Evolutionary conservation across 805 yeast species (phyloP).

Genomic region (Pachysolen tannophilus): DNA sequence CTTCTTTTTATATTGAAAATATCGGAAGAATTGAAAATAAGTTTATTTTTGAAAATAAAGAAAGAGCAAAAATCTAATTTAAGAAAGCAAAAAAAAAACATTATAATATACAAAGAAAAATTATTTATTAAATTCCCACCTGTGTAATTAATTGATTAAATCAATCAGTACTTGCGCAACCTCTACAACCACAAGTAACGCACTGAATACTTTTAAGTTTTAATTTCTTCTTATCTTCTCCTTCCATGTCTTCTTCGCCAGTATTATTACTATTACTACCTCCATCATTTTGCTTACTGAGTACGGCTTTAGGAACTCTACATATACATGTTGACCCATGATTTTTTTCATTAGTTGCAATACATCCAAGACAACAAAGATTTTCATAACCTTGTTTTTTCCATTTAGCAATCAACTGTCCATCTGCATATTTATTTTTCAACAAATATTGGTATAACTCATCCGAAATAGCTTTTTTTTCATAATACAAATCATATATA

Average conservation of each 20-base stretch:
- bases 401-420: constrained; percentile 65
- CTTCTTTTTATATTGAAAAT: constrained; percentile 31
- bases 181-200: constrained; percentile 77
- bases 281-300: constrained; percentile 25
- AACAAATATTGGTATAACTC: constrained; percentile 71
- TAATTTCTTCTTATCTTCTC: constrained; percentile 15
- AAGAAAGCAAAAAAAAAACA: neutral
- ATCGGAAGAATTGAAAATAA: constrained; percentile 35
- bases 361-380: constrained; percentile 77
- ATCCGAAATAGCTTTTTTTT: constrained; percentile 55
- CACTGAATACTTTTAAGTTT: constrained; percentile 41
- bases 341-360: constrained; percentile 51
- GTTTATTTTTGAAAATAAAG: constrained; percentile 7
- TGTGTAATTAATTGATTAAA: too few species aligned
- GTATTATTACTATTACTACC: too few species aligned
- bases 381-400: constrained; percentile 66
- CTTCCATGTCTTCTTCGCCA: constrained; percentile 15
- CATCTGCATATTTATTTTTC: constrained; percentile 59
- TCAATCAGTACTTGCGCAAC: constrained; percentile 73
- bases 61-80: neutral
- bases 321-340: constrained; percentile 75
- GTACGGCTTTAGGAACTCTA: constrained; percentile 64
- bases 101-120: neutral
- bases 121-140: neutral
- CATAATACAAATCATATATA: constrained; percentile 65